Evolutionary conservation across 345 rosid genomes (phyloP).

Genomic region (Limnanthes douglasii): DNA sequence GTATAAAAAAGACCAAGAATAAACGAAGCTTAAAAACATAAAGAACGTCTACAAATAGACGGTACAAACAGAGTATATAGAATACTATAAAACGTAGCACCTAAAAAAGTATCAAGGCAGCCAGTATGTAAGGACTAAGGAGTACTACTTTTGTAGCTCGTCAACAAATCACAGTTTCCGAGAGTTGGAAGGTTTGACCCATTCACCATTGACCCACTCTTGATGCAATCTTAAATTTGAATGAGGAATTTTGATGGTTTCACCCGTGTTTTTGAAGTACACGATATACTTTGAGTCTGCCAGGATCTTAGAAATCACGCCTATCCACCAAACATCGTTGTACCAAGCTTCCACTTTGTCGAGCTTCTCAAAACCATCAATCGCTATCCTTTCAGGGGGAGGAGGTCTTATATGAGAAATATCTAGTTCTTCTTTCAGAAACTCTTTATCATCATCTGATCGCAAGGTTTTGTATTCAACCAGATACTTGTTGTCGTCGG

Average conservation of each 20-base stretch:
- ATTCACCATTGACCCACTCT: constrained; percentile 66
- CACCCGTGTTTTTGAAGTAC: constrained; percentile 30
- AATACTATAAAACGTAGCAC: too few species aligned
- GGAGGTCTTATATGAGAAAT: constrained; percentile 44
- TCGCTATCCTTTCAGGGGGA: constrained; percentile 28
- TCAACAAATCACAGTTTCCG: too few species aligned
- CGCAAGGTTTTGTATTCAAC: constrained; percentile 44
- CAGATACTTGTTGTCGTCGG: constrained; percentile 33
- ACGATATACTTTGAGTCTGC: constrained; percentile 28
- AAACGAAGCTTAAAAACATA: too few species aligned
- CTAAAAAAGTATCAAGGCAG: too few species aligned
- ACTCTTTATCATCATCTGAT: constrained; percentile 52
- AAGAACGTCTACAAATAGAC: too few species aligned
- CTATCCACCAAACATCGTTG: constrained; percentile 91
- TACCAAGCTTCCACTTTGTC: constrained; percentile 74
- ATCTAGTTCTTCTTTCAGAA: constrained; percentile 46
- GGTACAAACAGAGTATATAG: too few species aligned
- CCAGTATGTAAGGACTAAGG: too few species aligned
- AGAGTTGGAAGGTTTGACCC: constrained; percentile 33
- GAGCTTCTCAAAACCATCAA: constrained; percentile 24
- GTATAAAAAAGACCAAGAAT: too few species aligned
- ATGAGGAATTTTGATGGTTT: constrained; percentile 36
- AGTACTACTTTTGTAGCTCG: too few species aligned
- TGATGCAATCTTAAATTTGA: constrained; percentile 57
- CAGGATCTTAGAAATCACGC: constrained; percentile 38